Base-by-base conservation (phyloP, 768 basidiomycete genomes). In the Termitomyces titanicus region DNA sequence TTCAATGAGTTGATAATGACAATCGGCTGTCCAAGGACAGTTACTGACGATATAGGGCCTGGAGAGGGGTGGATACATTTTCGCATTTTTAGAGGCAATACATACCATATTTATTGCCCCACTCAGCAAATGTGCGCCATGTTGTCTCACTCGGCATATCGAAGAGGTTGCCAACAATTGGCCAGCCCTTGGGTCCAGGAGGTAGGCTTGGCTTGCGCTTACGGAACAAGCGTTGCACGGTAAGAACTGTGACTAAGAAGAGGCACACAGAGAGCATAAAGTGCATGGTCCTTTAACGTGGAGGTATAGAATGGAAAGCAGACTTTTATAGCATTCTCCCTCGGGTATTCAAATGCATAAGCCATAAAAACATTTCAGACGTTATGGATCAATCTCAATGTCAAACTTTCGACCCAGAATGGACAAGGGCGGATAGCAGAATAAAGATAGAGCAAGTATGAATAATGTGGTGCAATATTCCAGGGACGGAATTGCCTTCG, bases 1-100 rank as follows among this genome's bases (percentile, higher is more conserved):
- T 74, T 61, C 6, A 57, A 61, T 0, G 70, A 73, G 61, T 80
- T 82, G 25, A 83, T 27, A 49, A 83, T 63, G 33, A 82, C 43
- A 38, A 79, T 71, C 40, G 71, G 71, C 53, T 81, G 79, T 3
- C 74, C 79, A 13, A 82, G 70, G 13, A 74, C 56, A 11, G 35
- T 48, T 43, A 37, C 31, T 10, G 37, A 45, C 20, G 43, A 44
- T 24, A 37, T 34, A 13, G 18, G 4, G 0, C 47, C 47, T 48
- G 11, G 5, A 18, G 4, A 24, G 22, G 5, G 13, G 22, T 20
- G 9, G n/a, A 38, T 38, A 31, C 39, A 31, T 3, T 4, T 5
- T 18, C 18, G 4, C 18, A 35, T 35, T 17, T 3, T 22, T 20
- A 22, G 20, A 31, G n/a, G 17, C 2, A 11, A 18, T 13, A 47